These are phyloP conservation scores for Globisporangium okanoganense DNA, from an alignment of 352 stramenopile genomes.

Conservation along the genomic window DNA sequence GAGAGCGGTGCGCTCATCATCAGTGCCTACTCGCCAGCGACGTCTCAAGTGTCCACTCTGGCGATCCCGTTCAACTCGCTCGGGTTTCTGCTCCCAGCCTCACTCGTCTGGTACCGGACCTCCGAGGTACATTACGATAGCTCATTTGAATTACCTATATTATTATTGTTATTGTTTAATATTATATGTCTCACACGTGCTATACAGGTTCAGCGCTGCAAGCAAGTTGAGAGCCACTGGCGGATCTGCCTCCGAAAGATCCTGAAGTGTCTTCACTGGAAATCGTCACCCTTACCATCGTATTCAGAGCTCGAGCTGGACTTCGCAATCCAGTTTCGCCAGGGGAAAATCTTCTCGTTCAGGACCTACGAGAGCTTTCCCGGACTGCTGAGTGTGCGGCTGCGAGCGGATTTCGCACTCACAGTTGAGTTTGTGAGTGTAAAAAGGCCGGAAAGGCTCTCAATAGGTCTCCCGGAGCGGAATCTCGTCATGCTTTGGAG, in stretches of 20 bases:
- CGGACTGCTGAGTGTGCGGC: constrained; percentile 24
- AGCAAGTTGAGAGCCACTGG: constrained; percentile 22
- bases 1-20: constrained; percentile 18
- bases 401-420: constrained; percentile 25
- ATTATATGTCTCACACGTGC: too few relatives aligned
- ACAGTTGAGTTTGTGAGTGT: constrained; percentile 22
- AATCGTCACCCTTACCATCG: not conserved
- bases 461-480: constrained; percentile 10
- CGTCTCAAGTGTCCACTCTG: not conserved
- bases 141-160: too few relatives aligned
- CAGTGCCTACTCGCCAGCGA: constrained; percentile 20
- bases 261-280: constrained; percentile 22
- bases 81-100: constrained; percentile 15
- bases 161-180: not conserved
- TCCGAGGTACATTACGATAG: not conserved
- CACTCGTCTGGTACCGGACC: constrained; percentile 2
- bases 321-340: constrained; percentile 31
- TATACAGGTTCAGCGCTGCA: constrained; percentile 21
- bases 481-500: constrained; percentile 13
- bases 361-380: constrained; percentile 30
- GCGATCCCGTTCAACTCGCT: constrained; percentile 19
- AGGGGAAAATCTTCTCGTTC: constrained; percentile 29
- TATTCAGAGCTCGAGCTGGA: constrained; percentile 14
- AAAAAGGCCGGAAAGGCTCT: constrained; percentile 5
- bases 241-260: constrained; percentile 18